Percentiles rank a stretch among this genome's conserved stretches.
Conservation (phyloP, 2,329 filamentous ascomycete species). For the Xylaria sp. region DNA sequence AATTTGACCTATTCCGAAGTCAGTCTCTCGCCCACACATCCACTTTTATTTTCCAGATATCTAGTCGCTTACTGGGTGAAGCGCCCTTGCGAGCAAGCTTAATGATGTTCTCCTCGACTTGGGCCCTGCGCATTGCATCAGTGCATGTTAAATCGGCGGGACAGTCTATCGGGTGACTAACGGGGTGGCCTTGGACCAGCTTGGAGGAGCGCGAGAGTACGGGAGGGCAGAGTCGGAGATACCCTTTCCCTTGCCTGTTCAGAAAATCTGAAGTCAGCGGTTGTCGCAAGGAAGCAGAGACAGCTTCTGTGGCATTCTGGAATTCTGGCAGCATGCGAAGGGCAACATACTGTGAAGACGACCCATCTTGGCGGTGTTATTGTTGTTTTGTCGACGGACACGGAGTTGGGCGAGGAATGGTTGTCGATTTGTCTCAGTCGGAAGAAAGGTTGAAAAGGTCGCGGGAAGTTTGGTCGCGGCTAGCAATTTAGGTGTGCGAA, state of each 20-base stretch:
- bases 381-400: constrained; percentile 38
- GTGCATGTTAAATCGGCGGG: constrained; percentile 1
- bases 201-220: constrained; percentile 91
- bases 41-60: neutral
- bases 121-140: constrained; percentile 63
- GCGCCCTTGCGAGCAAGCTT: constrained; percentile 99
- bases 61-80: constrained; percentile 59
- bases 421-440: constrained; percentile 46
- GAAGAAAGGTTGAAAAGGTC: constrained; percentile 25
- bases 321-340: constrained; percentile 66
- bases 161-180: constrained; percentile 17
- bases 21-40: neutral
- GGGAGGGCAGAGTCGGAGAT: constrained; percentile 96
- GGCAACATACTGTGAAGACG: constrained; percentile 79
- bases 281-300: neutral
- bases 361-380: constrained; percentile 78
- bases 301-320: neutral
- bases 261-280: constrained; percentile 22
- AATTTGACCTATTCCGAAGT: constrained; percentile 27
- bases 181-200: constrained; percentile 99
- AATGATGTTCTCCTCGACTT: constrained; percentile 99
- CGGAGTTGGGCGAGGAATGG: constrained; percentile 35
- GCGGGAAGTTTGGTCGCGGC: constrained; percentile 39
- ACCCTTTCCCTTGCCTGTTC: constrained; percentile 78
- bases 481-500: constrained; percentile 40